Evolutionary conservation across 805 yeast species (phyloP).

Genomic region (Deakozyma indianensis): DNA sequence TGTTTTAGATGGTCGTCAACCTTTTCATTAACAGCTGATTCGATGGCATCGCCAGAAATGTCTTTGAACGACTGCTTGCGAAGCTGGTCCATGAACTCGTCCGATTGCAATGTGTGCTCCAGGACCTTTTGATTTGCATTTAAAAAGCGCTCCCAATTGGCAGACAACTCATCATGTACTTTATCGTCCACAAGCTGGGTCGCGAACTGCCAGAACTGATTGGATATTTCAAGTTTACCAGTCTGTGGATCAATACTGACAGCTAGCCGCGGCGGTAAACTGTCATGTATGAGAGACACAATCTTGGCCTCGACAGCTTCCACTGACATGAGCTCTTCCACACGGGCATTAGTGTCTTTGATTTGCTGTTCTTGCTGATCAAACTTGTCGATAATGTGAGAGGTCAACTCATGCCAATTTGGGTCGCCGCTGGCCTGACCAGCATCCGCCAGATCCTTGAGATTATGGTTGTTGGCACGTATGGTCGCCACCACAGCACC

Average conservation of each 20-base stretch:
- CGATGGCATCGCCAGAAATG: not conserved
- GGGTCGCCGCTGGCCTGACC: conserved; percentile 1
- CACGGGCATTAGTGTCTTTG: not conserved
- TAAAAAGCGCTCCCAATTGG: not conserved
- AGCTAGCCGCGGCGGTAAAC: not conserved
- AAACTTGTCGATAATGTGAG: not conserved
- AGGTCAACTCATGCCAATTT: not conserved
- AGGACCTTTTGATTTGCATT: conserved; percentile 1
- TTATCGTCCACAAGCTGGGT: not conserved
- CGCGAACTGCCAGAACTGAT: not conserved
- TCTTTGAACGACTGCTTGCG: not conserved
- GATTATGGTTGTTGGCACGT: not conserved
- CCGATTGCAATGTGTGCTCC: not conserved
- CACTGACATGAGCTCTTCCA: not conserved
- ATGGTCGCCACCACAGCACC: not conserved
- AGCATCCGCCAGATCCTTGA: not conserved
- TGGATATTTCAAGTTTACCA: not conserved
- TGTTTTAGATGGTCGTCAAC: not conserved
- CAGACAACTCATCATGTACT: not conserved
- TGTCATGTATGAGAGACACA: not conserved
- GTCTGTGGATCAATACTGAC: not conserved
- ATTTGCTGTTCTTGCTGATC: not conserved
- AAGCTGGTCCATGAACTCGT: not conserved
- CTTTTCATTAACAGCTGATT: not conserved
- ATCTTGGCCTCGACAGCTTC: not conserved